Conservation (phyloP, 2,329 filamentous ascomycete species). For the Orbilia javanica region DNA sequence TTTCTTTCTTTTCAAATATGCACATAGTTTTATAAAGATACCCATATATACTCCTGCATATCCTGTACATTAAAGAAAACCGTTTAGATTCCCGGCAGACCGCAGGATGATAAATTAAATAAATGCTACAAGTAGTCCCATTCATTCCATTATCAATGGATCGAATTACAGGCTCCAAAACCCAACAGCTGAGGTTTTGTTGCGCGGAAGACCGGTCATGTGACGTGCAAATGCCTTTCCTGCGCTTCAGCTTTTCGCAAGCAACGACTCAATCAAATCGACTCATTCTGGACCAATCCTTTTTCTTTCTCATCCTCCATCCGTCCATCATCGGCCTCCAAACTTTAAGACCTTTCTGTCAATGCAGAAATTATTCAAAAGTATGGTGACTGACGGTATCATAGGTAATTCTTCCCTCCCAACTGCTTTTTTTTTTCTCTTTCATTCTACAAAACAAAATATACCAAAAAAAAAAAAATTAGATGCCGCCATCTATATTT, state of each 20-base stretch:
- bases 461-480: background rate
- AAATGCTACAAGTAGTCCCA: too few relatives aligned
- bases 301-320: background rate
- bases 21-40: too few relatives aligned
- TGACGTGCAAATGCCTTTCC: background rate
- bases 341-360: background rate
- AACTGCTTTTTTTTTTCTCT: background rate
- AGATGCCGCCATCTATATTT: too few relatives aligned
- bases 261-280: background rate
- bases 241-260: background rate
- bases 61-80: too few relatives aligned
- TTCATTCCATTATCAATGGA: too few relatives aligned
- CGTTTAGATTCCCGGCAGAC: too few relatives aligned
- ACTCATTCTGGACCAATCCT: background rate
- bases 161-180: constrained; percentile 1
- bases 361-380: constrained; percentile 40
- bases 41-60: too few relatives aligned
- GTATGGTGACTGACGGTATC: constrained; percentile 55
- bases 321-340: too few relatives aligned
- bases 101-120: too few relatives aligned
- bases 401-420: constrained; percentile 28
- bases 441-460: too few relatives aligned
- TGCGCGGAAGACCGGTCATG: background rate
- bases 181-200: constrained; percentile 9
- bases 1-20: too few relatives aligned